Base-by-base conservation (phyloP, 345 rosid species). In the Pistacia integerrima region DNA sequence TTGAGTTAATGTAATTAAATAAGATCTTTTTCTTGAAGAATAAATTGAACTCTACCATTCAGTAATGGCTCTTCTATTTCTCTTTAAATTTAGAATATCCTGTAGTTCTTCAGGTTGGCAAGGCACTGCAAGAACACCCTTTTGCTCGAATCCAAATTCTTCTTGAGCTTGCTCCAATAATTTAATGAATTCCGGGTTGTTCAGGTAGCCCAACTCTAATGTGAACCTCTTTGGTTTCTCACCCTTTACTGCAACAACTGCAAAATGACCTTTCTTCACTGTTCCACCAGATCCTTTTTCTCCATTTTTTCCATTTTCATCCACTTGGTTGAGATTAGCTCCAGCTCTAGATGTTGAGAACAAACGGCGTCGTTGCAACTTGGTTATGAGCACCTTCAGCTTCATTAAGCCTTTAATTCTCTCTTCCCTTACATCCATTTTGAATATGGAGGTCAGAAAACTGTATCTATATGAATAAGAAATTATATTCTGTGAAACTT, bases 31-130 rank as follows among this genome's bases (percentile, higher is more conserved):
- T 38, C 7, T 38, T 38, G 41, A 38, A 38, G 41, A 38, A 5
- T 41, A 41, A 41, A 41, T 41, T 41, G 5, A 41, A 30, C 12
- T 30, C 65, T 61, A 61, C 41, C 65, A 61, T 61, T 61, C 65
- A 30, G 65, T 38, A 46, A 71, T 76, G 18, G 66, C 67, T 56
- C 57, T 74, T 49, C 77, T 75, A 54, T 17, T 78, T 67, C 77
- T 67, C 72, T 72, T 64, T 11, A 58, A 28, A 20, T 75, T 76
- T 57, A 89, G 35, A 64, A 90, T 76, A 77, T 56, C 81, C 74
- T 85, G 81, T 68, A 84, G 64, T 78, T 85, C 91, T 79, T 90
- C 89, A 3, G 94, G 92, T 74, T 62, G 88, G 74, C 94, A 87
- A 16, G 90, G 89, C 30, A 87, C 76, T 20, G 82, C 83, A 55